phyloP scores from a whole-genome alignment of 495 filamentous ascomycete species.

The Neurospora discreta region DNA sequence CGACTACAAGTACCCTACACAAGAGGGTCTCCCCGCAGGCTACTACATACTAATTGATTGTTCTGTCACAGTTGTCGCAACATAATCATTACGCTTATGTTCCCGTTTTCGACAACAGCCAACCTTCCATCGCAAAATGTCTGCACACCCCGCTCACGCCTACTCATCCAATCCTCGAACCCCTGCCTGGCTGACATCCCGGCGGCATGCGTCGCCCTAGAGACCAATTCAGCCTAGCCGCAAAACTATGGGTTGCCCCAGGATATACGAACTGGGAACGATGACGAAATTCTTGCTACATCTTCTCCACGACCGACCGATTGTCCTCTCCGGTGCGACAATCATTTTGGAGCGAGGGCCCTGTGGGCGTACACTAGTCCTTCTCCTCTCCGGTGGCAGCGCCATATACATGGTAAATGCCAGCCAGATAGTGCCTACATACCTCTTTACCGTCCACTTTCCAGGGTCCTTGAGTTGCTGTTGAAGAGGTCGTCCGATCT shows the following conservation, averaged over 20 bases:
- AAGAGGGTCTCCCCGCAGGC: not conserved
- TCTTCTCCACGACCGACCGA: not conserved
- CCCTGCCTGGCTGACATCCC: not conserved
- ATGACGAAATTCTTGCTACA: not conserved
- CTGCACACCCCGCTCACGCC: not conserved
- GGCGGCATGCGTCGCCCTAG: not conserved
- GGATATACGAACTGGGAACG: not conserved
- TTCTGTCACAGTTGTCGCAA: not conserved
- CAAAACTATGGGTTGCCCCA: not conserved
- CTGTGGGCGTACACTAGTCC: not conserved
- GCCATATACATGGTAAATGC: not conserved
- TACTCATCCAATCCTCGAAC: not conserved
- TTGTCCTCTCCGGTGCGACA: not conserved
- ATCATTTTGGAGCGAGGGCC: not conserved
- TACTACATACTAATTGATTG: not conserved
- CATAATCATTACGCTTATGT: not conserved
- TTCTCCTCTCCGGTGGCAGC: not conserved
- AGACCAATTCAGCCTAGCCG: not conserved
- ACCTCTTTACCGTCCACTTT: not conserved
- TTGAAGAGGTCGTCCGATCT: not conserved
- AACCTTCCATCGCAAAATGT: not conserved
- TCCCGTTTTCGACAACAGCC: not conserved
- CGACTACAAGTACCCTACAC: not conserved
- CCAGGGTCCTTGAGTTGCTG: not conserved
- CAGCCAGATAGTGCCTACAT: not conserved